Percentiles rank a stretch among this genome's conserved stretches.
Conservation (phyloP, 1,139 yeast species). For the Ogataea hybrid region DNA sequence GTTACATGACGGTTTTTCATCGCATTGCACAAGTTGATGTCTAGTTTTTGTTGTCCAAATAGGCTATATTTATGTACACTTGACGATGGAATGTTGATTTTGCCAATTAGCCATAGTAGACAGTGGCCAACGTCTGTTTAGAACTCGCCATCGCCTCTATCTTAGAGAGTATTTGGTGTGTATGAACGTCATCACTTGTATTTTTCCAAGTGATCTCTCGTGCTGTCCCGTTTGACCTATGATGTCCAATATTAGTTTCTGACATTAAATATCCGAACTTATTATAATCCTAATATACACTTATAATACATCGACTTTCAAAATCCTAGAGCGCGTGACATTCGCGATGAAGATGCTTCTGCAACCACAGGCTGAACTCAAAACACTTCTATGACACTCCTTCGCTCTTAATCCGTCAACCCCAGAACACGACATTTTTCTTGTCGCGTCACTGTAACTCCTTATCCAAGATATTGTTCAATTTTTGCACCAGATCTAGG, state of each 20-base stretch:
- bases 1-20: background rate
- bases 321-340: background rate
- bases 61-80: background rate
- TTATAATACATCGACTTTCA: background rate
- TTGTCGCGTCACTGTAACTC: constrained; percentile 3
- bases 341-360: no score
- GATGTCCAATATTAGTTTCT: background rate
- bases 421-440: background rate
- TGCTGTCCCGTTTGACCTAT: no score
- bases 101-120: no score
- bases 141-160: background rate
- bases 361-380: no score
- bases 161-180: background rate
- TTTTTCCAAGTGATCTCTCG: no score
- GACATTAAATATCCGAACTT: background rate
- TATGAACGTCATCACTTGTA: no score
- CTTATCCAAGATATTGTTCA: constrained; percentile 12
- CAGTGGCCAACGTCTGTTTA: no score
- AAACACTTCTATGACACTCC: no score
- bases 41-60: background rate
- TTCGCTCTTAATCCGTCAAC: background rate
- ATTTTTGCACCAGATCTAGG: constrained; percentile 14
- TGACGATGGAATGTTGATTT: background rate
- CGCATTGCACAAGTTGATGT: background rate
- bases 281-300: constrained; percentile 4